Conservation (phyloP, 2,329 filamentous ascomycete genomes). For the Colletotrichum sp. region DNA sequence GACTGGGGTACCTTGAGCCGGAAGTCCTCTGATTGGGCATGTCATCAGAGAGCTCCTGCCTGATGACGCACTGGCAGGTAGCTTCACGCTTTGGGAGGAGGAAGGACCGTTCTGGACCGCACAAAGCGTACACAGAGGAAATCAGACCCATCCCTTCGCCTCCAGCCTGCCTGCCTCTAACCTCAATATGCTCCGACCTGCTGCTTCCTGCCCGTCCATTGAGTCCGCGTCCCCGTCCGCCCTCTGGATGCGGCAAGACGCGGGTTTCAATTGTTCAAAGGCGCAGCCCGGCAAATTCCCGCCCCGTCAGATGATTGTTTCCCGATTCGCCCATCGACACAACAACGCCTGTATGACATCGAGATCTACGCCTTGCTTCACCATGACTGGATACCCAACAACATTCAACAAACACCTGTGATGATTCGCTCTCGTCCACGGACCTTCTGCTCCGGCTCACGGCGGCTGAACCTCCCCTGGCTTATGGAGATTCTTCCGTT, state of each 20-base stretch:
- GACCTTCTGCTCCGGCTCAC: constrained; percentile 13
- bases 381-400: background rate
- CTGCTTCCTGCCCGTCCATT: background rate
- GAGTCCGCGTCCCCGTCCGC: background rate
- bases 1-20: background rate
- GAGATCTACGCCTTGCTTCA: constrained; percentile 12
- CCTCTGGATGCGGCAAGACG: constrained; percentile 16
- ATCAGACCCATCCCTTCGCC: background rate
- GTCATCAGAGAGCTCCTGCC: background rate
- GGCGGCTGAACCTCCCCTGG: background rate
- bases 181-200: background rate
- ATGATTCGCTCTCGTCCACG: background rate
- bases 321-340: constrained; percentile 10
- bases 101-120: constrained; percentile 17
- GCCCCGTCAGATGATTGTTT: constrained; percentile 11
- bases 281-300: constrained; percentile 14
- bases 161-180: background rate
- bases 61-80: constrained; percentile 4
- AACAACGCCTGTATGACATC: constrained; percentile 12
- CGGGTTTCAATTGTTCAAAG: constrained; percentile 11
- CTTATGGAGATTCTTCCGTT: background rate
- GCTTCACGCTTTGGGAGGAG: background rate
- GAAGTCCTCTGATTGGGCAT: background rate
- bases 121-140: constrained; percentile 4
- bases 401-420: background rate